Percentiles rank a stretch among this genome's conserved stretches.
Evolutionary conservation across 306 rosid species (phyloP).

Genomic region (Prunus fruticosa): DNA sequence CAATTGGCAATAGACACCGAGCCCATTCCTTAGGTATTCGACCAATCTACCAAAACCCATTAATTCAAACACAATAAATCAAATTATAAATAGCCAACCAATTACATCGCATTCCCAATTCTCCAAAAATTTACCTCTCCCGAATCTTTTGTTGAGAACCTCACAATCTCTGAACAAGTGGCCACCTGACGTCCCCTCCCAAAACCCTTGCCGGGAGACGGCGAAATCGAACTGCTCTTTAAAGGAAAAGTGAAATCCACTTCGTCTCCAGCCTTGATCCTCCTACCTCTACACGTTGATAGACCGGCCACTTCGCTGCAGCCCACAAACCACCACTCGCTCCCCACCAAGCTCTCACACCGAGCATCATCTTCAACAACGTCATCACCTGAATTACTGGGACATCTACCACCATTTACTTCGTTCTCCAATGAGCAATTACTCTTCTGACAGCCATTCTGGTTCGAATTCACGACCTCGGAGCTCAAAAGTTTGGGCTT

Average conservation of each 20-base stretch:
- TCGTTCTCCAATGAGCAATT: slow-evolving; percentile 12
- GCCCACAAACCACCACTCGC: slow-evolving; percentile 79
- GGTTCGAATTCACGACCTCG: slow-evolving; percentile 16
- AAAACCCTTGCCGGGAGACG: slow-evolving; percentile 57
- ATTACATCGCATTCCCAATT: neutral
- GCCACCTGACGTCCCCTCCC: slow-evolving; percentile 55
- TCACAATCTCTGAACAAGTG: slow-evolving; percentile 74
- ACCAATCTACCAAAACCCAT: slow-evolving; percentile 61
- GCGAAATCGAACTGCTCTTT: slow-evolving; percentile 31
- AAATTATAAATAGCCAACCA: neutral
- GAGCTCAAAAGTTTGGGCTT: slow-evolving; percentile 26
- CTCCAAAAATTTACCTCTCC: slow-evolving; percentile 64
- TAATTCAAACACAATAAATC: slow-evolving; percentile 18
- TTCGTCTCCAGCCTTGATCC: slow-evolving; percentile 55
- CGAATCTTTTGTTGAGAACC: slow-evolving; percentile 61
- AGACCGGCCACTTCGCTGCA: slow-evolving; percentile 61
- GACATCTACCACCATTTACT: slow-evolving; percentile 16
- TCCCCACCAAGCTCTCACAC: slow-evolving; percentile 24
- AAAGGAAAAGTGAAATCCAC: slow-evolving; percentile 68
- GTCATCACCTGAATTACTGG: slow-evolving; percentile 22
- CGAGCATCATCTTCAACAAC: slow-evolving; percentile 16
- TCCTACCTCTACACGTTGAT: slow-evolving; percentile 85
- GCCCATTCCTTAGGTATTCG: slow-evolving; percentile 98
- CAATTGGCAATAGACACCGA: slow-evolving; percentile 80
- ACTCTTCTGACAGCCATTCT: neutral